Conservation (phyloP, 345 rosid genomes). For the Erodium maritimum region DNA sequence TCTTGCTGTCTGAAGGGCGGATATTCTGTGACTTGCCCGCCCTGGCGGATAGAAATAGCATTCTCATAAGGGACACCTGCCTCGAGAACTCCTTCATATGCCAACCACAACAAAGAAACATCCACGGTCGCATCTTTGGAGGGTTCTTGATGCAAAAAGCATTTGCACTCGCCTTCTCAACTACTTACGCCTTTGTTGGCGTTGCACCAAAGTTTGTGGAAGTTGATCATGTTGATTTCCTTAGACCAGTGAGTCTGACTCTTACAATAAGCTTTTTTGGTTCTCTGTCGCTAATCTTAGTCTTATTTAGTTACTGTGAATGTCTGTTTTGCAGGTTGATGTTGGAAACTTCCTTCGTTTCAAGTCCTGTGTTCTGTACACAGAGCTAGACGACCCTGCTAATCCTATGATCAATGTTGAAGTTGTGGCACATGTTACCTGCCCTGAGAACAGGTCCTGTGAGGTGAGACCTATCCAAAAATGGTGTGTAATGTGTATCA, state of each 20-base stretch:
- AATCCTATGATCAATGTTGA: conserved; percentile 56
- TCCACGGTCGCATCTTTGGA: conserved; percentile 77
- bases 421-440: conserved; percentile 75
- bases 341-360: conserved; percentile 83
- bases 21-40: conserved; percentile 88
- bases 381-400: conserved; percentile 43
- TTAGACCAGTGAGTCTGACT: conserved; percentile 51
- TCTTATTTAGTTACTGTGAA: background rate
- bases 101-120: conserved; percentile 82
- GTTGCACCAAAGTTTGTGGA: conserved; percentile 62
- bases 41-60: conserved; percentile 77
- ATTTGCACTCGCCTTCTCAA: conserved; percentile 71
- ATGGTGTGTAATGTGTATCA: too few species aligned
- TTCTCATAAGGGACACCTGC: conserved; percentile 53
- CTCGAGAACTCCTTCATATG: conserved; percentile 68
- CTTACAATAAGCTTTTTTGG: background rate
- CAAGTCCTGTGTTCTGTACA: conserved; percentile 66
- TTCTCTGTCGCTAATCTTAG: too few species aligned
- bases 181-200: conserved; percentile 79
- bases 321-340: conserved; percentile 40
- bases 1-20: conserved; percentile 65
- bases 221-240: conserved; percentile 84
- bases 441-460: conserved; percentile 59
- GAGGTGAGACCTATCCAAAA: conserved; percentile 54
- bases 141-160: conserved; percentile 88